Conservation (phyloP, 768 basidiomycete genomes). For the Cubamyces lactineus region DNA sequence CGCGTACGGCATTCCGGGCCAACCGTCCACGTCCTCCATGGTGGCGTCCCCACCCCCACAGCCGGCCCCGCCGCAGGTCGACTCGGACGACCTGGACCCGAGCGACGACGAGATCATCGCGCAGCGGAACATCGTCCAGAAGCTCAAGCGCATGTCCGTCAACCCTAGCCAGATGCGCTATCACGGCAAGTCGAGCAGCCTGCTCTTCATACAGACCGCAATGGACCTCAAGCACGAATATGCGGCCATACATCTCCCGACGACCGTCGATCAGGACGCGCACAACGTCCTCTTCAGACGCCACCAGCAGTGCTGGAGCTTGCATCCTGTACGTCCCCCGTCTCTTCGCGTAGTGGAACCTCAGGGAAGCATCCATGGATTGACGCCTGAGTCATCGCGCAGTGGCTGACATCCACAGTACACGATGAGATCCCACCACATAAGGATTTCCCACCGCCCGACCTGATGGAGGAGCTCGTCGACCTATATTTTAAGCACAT, state of each 20-base stretch:
- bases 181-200: conserved; percentile 48
- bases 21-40: conserved; percentile 14
- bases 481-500: conserved; percentile 50
- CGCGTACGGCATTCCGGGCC: conserved; percentile 27
- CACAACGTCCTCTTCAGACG: conserved; percentile 32
- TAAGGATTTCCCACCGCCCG: conserved; percentile 37
- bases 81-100: conserved; percentile 35
- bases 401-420: conserved; percentile 35
- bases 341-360: neutral
- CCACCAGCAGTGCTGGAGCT: conserved; percentile 54
- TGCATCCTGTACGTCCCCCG: conserved; percentile 44
- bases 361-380: neutral
- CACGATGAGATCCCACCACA: conserved; percentile 33
- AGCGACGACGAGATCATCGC: conserved; percentile 34
- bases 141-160: conserved; percentile 34
- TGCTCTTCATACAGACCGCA: conserved; percentile 46
- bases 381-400: neutral
- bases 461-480: conserved; percentile 46
- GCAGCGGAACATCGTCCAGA: conserved; percentile 35
- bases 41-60: conserved; percentile 19
- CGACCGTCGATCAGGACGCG: conserved; percentile 18
- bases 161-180: conserved; percentile 37
- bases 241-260: conserved; percentile 28
- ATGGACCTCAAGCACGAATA: conserved; percentile 46
- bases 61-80: conserved; percentile 20